Evolutionary conservation across 2,329 filamentous ascomycete species (phyloP).

Genomic region (Pseudocercospora musae): DNA sequence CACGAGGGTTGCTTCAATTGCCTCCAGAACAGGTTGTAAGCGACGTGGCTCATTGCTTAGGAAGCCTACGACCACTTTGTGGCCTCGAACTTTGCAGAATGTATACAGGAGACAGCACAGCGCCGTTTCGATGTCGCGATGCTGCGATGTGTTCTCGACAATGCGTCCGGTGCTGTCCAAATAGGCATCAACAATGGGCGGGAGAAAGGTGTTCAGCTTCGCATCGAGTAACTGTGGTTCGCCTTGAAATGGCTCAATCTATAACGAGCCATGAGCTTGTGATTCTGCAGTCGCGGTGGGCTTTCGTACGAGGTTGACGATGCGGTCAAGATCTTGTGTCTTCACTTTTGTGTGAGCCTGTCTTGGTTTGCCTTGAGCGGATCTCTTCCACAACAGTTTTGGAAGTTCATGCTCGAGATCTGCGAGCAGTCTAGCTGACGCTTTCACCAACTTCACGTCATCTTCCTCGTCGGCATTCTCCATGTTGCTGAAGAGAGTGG

Average conservation of each 20-base stretch:
- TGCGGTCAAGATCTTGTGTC: constrained; percentile 39
- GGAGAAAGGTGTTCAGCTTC: constrained; percentile 71
- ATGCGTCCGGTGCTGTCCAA: constrained; percentile 56
- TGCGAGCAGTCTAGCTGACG: constrained; percentile 37
- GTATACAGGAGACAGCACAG: constrained; percentile 80
- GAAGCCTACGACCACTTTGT: constrained; percentile 89
- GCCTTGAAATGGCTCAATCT: constrained; percentile 88
- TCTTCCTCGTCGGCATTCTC: constrained; percentile 37
- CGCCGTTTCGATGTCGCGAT: constrained; percentile 57
- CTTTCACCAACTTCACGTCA: constrained; percentile 45
- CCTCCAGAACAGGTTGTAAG: constrained; percentile 73
- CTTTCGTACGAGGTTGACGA: constrained; percentile 37
- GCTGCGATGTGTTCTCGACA: background rate
- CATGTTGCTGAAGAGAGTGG: constrained; percentile 36
- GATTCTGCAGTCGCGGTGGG: background rate
- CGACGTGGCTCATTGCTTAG: constrained; percentile 85
- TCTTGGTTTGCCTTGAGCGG: constrained; percentile 22
- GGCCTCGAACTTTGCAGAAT: constrained; percentile 89
- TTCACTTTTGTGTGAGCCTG: constrained; percentile 39
- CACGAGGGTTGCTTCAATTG: constrained; percentile 61
- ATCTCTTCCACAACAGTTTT: constrained; percentile 38
- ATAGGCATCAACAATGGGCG: constrained; percentile 71
- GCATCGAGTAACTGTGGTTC: constrained; percentile 90
- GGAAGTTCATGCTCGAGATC: constrained; percentile 44
- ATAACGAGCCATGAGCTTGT: constrained; percentile 20